These are phyloP conservation scores for Colletotrichum chrysophilum DNA, from an alignment of 2,329 filamentous ascomycete genomes.

Conservation along the genomic window DNA sequence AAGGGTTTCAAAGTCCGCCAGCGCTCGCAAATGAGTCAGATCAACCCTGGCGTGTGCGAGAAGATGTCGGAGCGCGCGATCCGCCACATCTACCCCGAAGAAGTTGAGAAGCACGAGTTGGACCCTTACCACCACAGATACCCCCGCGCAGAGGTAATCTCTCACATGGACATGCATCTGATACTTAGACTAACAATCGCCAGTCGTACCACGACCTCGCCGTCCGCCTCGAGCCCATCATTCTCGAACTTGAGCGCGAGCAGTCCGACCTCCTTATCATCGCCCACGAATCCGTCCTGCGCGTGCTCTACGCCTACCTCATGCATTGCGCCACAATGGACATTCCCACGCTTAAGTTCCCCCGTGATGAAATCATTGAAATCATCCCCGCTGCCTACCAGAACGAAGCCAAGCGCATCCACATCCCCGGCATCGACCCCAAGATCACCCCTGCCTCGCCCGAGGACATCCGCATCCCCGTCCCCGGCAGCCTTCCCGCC, in stretches of 20 bases:
- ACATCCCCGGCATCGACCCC: conserved; percentile 73
- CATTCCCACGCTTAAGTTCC: conserved; percentile 92
- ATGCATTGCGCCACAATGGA: conserved; percentile 98
- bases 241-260: conserved; percentile 94
- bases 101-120: conserved; percentile 88
- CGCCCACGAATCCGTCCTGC: conserved; percentile 95
- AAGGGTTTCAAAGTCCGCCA: conserved; percentile 87
- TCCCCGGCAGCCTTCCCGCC: conserved; percentile 53
- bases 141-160: conserved; percentile 82
- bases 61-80: conserved; percentile 88
- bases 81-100: conserved; percentile 82
- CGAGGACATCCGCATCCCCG: conserved; percentile 80
- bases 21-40: conserved; percentile 93
- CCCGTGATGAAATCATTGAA: conserved; percentile 96
- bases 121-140: conserved; percentile 98
- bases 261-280: conserved; percentile 98
- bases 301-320: conserved; percentile 94
- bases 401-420: conserved; percentile 90
- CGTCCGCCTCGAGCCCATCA: conserved; percentile 97
- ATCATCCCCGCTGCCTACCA: conserved; percentile 98
- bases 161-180: background rate
- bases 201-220: conserved; percentile 98
- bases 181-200: background rate
- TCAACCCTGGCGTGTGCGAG: conserved; percentile 96
- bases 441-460: conserved; percentile 78